Evolutionary conservation across 108 stramenopile genomes (phyloP).

Genomic region (Skeletonema potamos): DNA sequence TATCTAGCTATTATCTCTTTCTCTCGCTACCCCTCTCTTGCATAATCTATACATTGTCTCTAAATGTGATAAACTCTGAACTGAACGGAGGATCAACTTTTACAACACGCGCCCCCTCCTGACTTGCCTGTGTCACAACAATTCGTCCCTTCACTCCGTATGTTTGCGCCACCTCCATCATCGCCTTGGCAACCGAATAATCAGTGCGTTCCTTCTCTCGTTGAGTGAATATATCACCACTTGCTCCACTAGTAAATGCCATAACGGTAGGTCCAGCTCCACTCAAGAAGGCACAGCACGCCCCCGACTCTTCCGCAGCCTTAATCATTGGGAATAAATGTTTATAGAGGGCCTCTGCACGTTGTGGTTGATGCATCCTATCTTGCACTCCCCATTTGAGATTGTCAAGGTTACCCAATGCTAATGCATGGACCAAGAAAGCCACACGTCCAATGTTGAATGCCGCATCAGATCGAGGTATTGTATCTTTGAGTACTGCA

Average conservation of each 20-base stretch:
- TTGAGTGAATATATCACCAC: conserved; percentile 98
- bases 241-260: conserved; percentile 95
- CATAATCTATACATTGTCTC: conserved; percentile 63
- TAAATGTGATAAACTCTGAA: conserved; percentile 77
- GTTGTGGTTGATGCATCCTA: conserved; percentile 96
- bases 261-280: conserved; percentile 98
- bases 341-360: conserved; percentile 87
- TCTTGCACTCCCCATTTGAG: conserved; percentile 93
- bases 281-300: conserved; percentile 90
- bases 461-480: conserved; percentile 88
- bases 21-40: background rate
- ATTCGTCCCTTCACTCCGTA: conserved; percentile 79
- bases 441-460: conserved; percentile 97
- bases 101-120: conserved; percentile 84
- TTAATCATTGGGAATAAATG: conserved; percentile 95
- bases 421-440: conserved; percentile 92
- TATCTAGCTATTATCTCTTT: background rate
- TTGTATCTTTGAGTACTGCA: conserved; percentile 70
- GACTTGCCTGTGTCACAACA: conserved; percentile 73
- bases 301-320: conserved; percentile 93
- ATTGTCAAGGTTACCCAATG: conserved; percentile 90
- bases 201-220: conserved; percentile 94
- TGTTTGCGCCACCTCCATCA: conserved; percentile 85
- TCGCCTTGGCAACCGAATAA: conserved; percentile 91
- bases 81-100: conserved; percentile 88